A percentile compares a stretch with the other conserved stretches of the same genome.
Evolutionary conservation across 352 stramenopile species (phyloP).

Genomic region (Phytophthora sp.): DNA sequence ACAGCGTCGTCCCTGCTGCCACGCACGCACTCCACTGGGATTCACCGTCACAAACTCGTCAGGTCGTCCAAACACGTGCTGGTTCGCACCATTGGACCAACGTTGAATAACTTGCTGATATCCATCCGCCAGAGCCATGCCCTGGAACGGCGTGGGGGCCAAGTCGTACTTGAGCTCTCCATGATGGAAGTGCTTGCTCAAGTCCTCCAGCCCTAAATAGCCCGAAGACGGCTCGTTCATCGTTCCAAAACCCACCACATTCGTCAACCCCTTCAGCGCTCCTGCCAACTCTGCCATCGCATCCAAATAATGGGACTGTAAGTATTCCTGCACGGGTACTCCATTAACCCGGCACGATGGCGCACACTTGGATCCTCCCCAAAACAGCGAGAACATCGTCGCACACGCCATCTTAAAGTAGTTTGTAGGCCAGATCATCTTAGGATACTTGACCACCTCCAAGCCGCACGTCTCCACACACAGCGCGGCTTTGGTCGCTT

Average conservation of each 20-base stretch:
- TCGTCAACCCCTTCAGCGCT: constrained; percentile 65
- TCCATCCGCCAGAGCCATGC: constrained; percentile 80
- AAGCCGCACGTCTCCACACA: constrained; percentile 69
- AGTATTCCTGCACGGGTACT: constrained; percentile 82
- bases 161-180: constrained; percentile 76
- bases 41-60: constrained; percentile 58
- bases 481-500: constrained; percentile 72
- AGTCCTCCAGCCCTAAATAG: constrained; percentile 73
- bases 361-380: constrained; percentile 72
- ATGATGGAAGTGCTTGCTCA: constrained; percentile 57
- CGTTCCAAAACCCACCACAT: constrained; percentile 91
- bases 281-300: constrained; percentile 74
- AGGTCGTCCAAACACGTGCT: constrained; percentile 68
- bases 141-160: constrained; percentile 81
- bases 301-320: constrained; percentile 89
- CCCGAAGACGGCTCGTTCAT: constrained; percentile 91
- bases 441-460: constrained; percentile 58
- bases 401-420: constrained; percentile 90
- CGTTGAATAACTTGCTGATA: constrained; percentile 62
- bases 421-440: constrained; percentile 94
- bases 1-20: constrained; percentile 68
- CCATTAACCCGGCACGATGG: constrained; percentile 74
- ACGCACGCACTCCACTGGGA: constrained; percentile 63
- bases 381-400: constrained; percentile 95
- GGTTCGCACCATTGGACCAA: constrained; percentile 79